Evolutionary conservation across 805 yeast species (phyloP).

Genomic region (Lipomyces kockii): DNA sequence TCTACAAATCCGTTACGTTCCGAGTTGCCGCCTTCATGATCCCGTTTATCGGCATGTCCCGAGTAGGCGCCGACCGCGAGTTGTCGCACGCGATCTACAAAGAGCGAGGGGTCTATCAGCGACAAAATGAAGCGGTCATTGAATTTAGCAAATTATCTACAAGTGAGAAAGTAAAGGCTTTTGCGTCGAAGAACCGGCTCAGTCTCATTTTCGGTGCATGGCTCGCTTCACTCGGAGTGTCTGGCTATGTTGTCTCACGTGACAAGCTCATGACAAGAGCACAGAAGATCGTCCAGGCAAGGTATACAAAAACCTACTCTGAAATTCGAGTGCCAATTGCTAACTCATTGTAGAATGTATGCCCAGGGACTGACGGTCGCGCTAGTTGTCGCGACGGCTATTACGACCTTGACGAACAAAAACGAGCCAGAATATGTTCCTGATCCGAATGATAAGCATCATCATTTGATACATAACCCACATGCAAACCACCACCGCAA

Average conservation of each 20-base stretch:
- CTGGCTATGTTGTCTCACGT: constrained; percentile 72
- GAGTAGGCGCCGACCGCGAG: constrained; percentile 23
- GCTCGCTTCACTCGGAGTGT: constrained; percentile 80
- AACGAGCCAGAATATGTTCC: constrained; percentile 47
- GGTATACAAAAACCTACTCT: constrained; percentile 22
- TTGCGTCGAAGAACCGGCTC: constrained; percentile 13
- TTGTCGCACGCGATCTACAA: constrained; percentile 19
- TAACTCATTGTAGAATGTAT: constrained; percentile 62
- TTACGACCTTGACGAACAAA: constrained; percentile 43
- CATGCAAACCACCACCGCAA: background rate
- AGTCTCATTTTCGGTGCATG: constrained; percentile 63
- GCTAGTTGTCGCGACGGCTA: constrained; percentile 68
- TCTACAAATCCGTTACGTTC: constrained; percentile 16
- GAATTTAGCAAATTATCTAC: background rate
- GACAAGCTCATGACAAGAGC: constrained; percentile 75
- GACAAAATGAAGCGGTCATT: constrained; percentile 8
- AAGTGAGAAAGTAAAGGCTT: constrained; percentile 3
- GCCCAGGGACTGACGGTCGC: constrained; percentile 82
- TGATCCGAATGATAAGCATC: constrained; percentile 26
- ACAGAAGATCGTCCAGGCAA: constrained; percentile 83
- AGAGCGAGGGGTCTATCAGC: constrained; percentile 25
- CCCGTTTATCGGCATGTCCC: constrained; percentile 17
- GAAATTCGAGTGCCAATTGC: background rate
- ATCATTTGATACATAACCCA: constrained; percentile 26
- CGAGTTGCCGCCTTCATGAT: constrained; percentile 18